phyloP scores from a whole-genome alignment of 345 rosid species.

The Rubroshorea leprosula region DNA sequence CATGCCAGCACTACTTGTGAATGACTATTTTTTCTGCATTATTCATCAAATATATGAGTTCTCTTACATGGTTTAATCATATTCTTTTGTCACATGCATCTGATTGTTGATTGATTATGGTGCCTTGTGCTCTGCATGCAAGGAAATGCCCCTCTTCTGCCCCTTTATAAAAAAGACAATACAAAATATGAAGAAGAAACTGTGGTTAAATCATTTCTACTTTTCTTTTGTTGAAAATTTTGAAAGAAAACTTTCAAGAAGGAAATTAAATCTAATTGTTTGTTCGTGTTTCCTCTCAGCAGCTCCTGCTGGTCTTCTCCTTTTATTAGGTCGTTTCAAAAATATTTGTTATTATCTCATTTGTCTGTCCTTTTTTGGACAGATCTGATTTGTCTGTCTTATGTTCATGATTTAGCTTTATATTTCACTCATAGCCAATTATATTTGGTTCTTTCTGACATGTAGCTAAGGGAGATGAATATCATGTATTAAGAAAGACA shows the following conservation, averaged over 20 bases:
- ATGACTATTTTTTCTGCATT: too few relatives aligned
- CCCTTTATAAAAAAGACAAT: background rate
- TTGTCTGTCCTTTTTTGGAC: background rate
- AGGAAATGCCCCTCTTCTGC: too few relatives aligned
- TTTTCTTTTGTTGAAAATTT: background rate
- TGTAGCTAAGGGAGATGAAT: conserved; percentile 68
- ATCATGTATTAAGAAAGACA: conserved; percentile 45
- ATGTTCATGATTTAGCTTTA: conserved; percentile 9
- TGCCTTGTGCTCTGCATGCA: background rate
- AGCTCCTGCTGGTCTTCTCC: too few relatives aligned
- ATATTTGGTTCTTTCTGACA: conserved; percentile 22
- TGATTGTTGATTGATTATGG: too few relatives aligned
- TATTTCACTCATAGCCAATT: conserved; percentile 3
- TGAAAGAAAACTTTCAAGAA: background rate
- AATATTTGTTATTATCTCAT: too few relatives aligned
- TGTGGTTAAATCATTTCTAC: background rate
- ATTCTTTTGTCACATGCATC: too few relatives aligned
- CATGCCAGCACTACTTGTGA: too few relatives aligned
- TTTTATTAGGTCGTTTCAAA: too few relatives aligned
- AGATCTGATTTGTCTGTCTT: conserved; percentile 10
- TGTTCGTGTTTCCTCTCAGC: too few relatives aligned
- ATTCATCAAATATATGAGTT: too few relatives aligned
- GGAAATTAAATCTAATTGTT: too few relatives aligned
- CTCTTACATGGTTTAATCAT: too few relatives aligned
- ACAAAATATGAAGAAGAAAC: background rate